A percentile compares a stretch with the other conserved stretches of the same genome.
Evolutionary conservation across 768 basidiomycete genomes (phyloP).

Genomic region (Podaxis sp.): DNA sequence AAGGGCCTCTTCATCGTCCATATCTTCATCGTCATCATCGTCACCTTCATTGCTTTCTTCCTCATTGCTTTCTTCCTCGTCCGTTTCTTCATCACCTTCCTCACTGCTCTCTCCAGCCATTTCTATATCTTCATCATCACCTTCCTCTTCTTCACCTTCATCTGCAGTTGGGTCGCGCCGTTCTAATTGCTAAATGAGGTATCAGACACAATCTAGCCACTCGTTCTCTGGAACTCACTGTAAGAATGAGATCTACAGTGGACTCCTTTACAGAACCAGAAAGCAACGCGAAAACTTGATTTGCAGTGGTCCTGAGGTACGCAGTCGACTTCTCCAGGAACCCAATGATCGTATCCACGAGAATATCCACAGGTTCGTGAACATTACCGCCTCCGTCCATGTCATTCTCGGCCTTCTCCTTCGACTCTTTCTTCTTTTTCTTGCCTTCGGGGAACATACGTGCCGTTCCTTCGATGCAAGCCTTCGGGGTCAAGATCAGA

Average conservation of each 20-base stretch:
- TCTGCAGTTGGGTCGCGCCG: conserved; percentile 60
- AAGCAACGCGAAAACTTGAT: conserved; percentile 74
- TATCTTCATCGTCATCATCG: conserved; percentile 44
- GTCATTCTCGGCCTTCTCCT: conserved; percentile 36
- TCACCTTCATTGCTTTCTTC: conserved; percentile 33
- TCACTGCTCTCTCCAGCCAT: conserved; percentile 34
- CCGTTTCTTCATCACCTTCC: conserved; percentile 35
- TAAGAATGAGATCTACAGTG: conserved; percentile 78
- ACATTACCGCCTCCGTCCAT: conserved; percentile 27
- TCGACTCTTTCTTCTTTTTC: conserved; percentile 18
- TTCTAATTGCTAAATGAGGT: conserved; percentile 73
- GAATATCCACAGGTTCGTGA: conserved; percentile 68
- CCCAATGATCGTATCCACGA: conserved; percentile 89
- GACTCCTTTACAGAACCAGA: conserved; percentile 63
- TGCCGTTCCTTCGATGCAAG: conserved; percentile 55
- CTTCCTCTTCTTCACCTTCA: conserved; percentile 35
- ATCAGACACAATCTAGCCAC: conserved; percentile 1
- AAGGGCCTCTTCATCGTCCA: conserved; percentile 32
- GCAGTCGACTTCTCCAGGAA: conserved; percentile 82
- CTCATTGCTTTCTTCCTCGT: conserved; percentile 29
- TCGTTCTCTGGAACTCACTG: conserved; percentile 47
- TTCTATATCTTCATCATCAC: conserved; percentile 31
- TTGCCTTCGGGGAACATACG: conserved; percentile 46
- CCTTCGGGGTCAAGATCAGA: conserved; percentile 33
- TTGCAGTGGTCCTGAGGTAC: conserved; percentile 78